Conservation (phyloP, 495 filamentous ascomycete genomes). For the Neurospora tetrasperma region DNA sequence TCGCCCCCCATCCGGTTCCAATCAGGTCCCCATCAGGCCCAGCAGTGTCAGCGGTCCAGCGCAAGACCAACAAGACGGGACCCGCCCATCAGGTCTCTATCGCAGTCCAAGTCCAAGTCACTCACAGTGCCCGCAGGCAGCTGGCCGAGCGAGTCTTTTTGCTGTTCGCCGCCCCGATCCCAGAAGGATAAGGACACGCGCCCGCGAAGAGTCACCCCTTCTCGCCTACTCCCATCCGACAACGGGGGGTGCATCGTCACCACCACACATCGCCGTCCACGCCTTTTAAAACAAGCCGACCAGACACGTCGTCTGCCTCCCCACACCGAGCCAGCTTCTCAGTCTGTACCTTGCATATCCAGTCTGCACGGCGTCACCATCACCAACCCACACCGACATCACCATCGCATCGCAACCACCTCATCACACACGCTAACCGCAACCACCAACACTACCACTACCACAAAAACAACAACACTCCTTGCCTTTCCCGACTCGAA, state of each 20-base stretch:
- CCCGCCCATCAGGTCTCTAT: conserved; percentile 20
- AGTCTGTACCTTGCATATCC: conserved; percentile 12
- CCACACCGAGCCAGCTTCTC: conserved; percentile 10
- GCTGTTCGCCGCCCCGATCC: not conserved
- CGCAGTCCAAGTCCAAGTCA: conserved; percentile 20
- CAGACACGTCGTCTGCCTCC: not conserved
- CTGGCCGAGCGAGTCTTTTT: not conserved
- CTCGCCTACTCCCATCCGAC: conserved; percentile 11
- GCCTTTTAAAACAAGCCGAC: not conserved
- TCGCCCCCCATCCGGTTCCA: conserved; percentile 14
- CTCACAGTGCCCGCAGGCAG: conserved; percentile 5
- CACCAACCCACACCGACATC: conserved; percentile 1
- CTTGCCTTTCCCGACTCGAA: not conserved
- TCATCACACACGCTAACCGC: conserved; percentile 1
- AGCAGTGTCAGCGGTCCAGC: not conserved
- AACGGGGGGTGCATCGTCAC: conserved; percentile 6
- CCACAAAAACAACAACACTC: conserved; percentile 2
- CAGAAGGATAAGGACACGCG: conserved; percentile 22
- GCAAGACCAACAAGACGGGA: conserved; percentile 4
- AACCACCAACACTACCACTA: not conserved
- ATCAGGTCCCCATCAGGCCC: not conserved
- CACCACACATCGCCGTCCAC: conserved; percentile 1
- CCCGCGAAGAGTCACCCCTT: conserved; percentile 28
- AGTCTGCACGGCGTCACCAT: conserved; percentile 8
- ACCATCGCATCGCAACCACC: conserved; percentile 5